Conservation (phyloP, 139 green algal genomes). For the Ettlia oleoabundans region DNA sequence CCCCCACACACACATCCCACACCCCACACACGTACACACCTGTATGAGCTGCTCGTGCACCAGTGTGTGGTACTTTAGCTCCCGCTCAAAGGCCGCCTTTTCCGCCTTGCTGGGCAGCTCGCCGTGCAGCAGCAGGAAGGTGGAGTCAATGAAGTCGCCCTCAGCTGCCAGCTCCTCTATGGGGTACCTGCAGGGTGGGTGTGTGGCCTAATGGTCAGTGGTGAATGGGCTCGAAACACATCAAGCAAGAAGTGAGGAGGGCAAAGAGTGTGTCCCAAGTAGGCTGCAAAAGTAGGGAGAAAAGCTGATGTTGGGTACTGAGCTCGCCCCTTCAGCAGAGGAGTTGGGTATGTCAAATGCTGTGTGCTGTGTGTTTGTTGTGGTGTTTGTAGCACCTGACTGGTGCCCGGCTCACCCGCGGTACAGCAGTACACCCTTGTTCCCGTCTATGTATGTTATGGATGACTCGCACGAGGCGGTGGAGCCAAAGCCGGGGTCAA, state of each 20-base stretch:
- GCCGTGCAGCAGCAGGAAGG: slow-evolving; percentile 71
- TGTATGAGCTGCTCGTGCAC: slow-evolving; percentile 39
- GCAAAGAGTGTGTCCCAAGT: neutral
- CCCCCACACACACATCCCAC: neutral
- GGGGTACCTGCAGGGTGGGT: slow-evolving; percentile 42
- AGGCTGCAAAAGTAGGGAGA: neutral
- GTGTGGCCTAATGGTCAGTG: neutral
- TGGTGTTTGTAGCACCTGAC: neutral
- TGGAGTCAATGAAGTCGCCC: slow-evolving; percentile 67
- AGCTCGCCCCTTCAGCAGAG: no score
- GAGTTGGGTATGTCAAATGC: no score
- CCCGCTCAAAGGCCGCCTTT: slow-evolving; percentile 52
- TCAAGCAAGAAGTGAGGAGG: neutral
- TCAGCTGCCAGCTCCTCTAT: slow-evolving; percentile 71
- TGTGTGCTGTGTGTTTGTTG: neutral
- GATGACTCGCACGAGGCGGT: slow-evolving; percentile 68
- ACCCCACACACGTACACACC: neutral
- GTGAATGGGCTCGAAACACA: no score
- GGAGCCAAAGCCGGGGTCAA: slow-evolving; percentile 75
- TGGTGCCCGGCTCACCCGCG: slow-evolving; percentile 47
- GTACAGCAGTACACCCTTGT: slow-evolving; percentile 73
- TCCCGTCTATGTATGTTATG: slow-evolving; percentile 83
- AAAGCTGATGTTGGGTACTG: neutral
- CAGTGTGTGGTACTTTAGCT: slow-evolving; percentile 69
- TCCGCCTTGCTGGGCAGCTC: slow-evolving; percentile 64